These are phyloP conservation scores for Craspedostauros australis DNA, from an alignment of 108 stramenopile species.

Conservation along the genomic window DNA sequence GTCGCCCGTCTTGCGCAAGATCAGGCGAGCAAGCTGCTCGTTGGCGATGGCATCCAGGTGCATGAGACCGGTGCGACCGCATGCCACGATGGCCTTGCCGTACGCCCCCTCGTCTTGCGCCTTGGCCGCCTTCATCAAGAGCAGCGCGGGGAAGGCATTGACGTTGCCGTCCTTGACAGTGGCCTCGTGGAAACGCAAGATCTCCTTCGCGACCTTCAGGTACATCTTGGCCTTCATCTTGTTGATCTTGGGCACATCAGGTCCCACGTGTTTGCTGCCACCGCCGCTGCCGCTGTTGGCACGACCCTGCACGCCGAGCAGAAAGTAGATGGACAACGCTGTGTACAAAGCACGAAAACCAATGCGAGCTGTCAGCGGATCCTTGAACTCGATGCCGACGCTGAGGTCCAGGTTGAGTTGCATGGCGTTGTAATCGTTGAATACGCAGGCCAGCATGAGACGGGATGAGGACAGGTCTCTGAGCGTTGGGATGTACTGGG, in stretches of 20 bases:
- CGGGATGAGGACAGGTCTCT: constrained; percentile 19
- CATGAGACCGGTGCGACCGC: constrained; percentile 23
- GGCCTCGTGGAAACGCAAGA: constrained; percentile 8
- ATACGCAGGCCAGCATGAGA: constrained; percentile 17
- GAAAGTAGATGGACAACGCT: constrained; percentile 10
- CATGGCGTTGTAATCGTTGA: constrained; percentile 15
- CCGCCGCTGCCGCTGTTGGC: too few species aligned
- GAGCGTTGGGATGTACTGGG: constrained; percentile 24
- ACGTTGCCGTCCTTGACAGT: constrained; percentile 15
- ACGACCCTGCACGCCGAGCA: not conserved
- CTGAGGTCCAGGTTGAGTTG: constrained; percentile 8
- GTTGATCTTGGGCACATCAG: too few species aligned
- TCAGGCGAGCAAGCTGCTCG: constrained; percentile 27
- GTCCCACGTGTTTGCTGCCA: too few species aligned
- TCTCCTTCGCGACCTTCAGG: constrained; percentile 8
- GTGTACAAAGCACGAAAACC: constrained; percentile 1
- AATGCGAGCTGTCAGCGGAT: constrained; percentile 4
- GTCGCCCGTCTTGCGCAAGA: too few species aligned
- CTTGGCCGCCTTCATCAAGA: constrained; percentile 24
- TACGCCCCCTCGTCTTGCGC: constrained; percentile 24
- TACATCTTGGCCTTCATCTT: too few species aligned
- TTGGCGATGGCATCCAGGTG: constrained; percentile 24
- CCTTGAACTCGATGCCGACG: not conserved
- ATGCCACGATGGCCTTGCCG: constrained; percentile 18
- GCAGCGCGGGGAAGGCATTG: constrained; percentile 11